Evolutionary conservation across 2,329 filamentous ascomycete genomes (phyloP).

Genomic region (Sphaerulina populicola): DNA sequence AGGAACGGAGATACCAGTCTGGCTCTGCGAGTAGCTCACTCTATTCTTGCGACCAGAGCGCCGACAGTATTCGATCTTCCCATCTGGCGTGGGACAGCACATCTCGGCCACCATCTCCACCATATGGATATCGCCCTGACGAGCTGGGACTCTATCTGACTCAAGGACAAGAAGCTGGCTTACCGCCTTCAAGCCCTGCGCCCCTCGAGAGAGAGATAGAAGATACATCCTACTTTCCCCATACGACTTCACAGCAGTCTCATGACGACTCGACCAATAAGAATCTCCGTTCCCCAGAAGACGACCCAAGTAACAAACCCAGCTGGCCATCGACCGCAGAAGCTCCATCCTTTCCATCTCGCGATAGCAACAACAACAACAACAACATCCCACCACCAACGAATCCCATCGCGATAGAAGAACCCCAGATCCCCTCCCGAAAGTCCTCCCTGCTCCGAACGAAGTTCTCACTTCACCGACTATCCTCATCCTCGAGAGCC

Average conservation of each 20-base stretch:
- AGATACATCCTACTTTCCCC: neutral
- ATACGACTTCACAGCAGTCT: neutral
- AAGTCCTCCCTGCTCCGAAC: conserved; percentile 4
- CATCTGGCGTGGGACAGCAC: conserved; percentile 2
- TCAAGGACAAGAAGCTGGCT: neutral
- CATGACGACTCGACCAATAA: neutral
- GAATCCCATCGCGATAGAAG: neutral
- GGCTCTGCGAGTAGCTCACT: conserved; percentile 2
- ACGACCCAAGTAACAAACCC: neutral
- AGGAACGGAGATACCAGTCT: neutral
- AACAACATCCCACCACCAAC: neutral
- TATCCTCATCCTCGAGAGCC: neutral
- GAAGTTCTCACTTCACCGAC: neutral
- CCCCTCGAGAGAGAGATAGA: neutral
- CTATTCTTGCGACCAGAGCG: conserved; percentile 1
- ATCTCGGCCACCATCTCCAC: conserved; percentile 6
- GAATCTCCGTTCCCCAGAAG: neutral
- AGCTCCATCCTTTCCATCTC: neutral
- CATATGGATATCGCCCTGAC: conserved; percentile 10
- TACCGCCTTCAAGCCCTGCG: neutral
- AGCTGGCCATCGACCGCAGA: conserved; percentile 4
- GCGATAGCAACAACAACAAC: neutral
- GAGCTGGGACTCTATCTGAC: conserved; percentile 5
- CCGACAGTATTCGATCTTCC: conserved; percentile 7
- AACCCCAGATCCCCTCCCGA: neutral